phyloP scores from a whole-genome alignment of 176 grass and related monocot species.

The Chrysopogon serrulatus region DNA sequence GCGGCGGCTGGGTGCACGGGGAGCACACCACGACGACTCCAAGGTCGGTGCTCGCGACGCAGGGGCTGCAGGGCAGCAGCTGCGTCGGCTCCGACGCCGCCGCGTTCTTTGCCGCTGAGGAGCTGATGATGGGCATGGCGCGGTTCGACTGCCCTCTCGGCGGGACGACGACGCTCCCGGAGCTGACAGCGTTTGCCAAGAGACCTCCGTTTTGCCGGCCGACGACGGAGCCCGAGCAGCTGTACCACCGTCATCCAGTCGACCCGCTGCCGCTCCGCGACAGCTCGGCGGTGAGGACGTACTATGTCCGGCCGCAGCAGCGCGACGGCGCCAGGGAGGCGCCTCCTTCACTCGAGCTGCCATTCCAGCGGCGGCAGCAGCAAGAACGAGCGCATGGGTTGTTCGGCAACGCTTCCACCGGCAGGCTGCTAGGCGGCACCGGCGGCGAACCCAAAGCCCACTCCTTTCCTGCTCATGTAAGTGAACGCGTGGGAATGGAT shows the following conservation, averaged over 20 bases:
- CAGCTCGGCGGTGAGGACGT: slow-evolving; percentile 35
- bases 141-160: not conserved
- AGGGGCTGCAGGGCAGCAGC: not conserved
- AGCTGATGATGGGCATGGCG: slow-evolving; percentile 25
- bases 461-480: slow-evolving; percentile 23
- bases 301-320: slow-evolving; percentile 39
- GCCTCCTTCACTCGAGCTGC: slow-evolving; percentile 7
- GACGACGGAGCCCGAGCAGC: not conserved
- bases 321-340: not conserved
- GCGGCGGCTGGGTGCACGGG: not conserved
- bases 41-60: slow-evolving; percentile 4
- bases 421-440: not conserved
- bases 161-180: not conserved
- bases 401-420: not conserved
- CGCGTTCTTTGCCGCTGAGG: slow-evolving; percentile 55
- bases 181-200: not conserved
- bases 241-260: not conserved
- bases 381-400: not conserved
- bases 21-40: slow-evolving; percentile 4
- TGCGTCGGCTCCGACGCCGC: slow-evolving; percentile 38
- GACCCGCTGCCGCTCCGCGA: slow-evolving; percentile 22
- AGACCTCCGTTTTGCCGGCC: not conserved
- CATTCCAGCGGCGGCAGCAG: slow-evolving; percentile 14
- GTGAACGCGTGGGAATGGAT: not conserved
- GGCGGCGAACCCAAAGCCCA: slow-evolving; percentile 11